Conservation (phyloP, 2,329 filamentous ascomycete species). For the Fusarium drepaniforme region DNA sequence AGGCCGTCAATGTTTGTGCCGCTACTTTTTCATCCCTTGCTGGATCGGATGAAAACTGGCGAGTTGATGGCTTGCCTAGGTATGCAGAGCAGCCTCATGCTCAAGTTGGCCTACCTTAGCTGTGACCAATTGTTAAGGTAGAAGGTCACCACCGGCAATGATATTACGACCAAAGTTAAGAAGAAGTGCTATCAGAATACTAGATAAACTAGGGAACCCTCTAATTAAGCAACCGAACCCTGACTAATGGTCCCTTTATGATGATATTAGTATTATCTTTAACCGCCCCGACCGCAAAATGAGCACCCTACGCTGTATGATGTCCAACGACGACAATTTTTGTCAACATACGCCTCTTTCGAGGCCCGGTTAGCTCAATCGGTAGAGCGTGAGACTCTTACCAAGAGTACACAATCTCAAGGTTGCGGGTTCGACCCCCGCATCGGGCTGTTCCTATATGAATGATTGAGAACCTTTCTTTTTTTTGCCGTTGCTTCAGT, state of each 20-base stretch:
- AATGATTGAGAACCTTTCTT: neutral
- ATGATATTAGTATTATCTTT: neutral
- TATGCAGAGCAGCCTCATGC: neutral
- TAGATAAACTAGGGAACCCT: neutral
- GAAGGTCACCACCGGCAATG: neutral
- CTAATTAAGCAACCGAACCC: neutral
- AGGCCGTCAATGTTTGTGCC: neutral
- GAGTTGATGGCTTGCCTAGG: neutral
- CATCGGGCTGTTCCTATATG: conserved; percentile 55
- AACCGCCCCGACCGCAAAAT: neutral
- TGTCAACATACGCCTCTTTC: neutral
- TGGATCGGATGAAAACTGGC: neutral
- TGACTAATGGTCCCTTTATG: neutral
- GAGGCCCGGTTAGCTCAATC: conserved; percentile 51
- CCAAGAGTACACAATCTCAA: conserved; percentile 56
- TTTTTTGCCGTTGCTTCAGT: neutral
- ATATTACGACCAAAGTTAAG: neutral
- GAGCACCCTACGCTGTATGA: neutral
- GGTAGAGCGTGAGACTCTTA: conserved; percentile 78
- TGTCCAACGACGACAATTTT: neutral
- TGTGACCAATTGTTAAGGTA: neutral
- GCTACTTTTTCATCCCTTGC: neutral
- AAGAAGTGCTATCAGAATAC: neutral
- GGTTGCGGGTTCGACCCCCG: conserved; percentile 67
- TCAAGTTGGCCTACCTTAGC: neutral